Base-by-base conservation (phyloP, 208 protist genomes). In the Leishmania arabica region DNA sequence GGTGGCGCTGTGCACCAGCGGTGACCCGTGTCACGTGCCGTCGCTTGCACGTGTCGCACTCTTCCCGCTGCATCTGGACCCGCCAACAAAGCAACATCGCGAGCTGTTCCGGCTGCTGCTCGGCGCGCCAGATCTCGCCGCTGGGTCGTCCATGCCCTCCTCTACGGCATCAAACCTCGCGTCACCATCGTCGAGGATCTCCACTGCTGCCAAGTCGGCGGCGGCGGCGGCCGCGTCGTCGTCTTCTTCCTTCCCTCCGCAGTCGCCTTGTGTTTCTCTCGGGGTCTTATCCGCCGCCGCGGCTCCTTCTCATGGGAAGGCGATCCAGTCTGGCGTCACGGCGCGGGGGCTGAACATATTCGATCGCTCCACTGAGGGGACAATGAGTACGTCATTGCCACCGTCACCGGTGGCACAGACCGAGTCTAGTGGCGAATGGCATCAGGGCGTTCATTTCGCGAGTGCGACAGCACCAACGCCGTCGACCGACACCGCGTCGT, bases 61-160 rank as follows among this genome's bases (percentile, higher is more conserved):
- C 68, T 98, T 98, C 69, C 93, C 95, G 9, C 77, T 98, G 42
- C 95, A 98, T 80, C 84, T 98, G 9, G 95, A 98, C 82, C 95
- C 95, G 13, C 95, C 95, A 9, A 98, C 95, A 42, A 77, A 89
- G 17, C 93, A 98, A 69, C 95, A 98, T 77, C 88, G 90, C 1
- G 89, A 95, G 42, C 82, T 98, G 2, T 98, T 98, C 79, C 84
- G 88, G 17, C 88, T 96, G n/a, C 88, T 98, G 62, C 87, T 96
- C 56, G 93, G 90, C 19, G 77, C 85, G 8, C 78, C 87, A 37
- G 83, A 87, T 49, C n/a, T 83, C 13, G 60, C 60, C 37, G 70
- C 56, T 21, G 53, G 62, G 19, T 51, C 77, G 19, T 42, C 45
- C 15, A 73, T 54, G 45, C 2, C 66, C 19, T 73, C 27, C n/a